Evolutionary conservation across 768 basidiomycete genomes (phyloP), one percentile per base, ranked within the genome.

Genomic region (Postia placenta): DNA sequence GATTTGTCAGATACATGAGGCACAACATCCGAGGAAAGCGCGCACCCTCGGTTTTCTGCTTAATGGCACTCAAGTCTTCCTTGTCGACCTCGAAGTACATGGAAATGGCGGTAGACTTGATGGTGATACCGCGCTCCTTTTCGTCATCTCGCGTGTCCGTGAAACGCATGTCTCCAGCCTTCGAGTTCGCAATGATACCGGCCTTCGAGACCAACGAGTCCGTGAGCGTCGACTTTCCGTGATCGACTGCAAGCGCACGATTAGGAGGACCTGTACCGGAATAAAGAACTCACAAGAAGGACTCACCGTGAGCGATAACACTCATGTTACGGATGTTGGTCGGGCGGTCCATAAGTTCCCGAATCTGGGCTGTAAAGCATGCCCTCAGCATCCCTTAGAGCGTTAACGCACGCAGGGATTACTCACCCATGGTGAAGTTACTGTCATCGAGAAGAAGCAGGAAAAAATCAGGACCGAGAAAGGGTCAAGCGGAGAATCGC

Each of bases 61-160:
- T 86, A 70, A 99, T 87, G 48, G 83, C 74, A 9, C 68, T 56
- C 25, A 96, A 64, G 51, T 97, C 92, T 11, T 95, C 94, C 78
- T 95, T 91, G 66, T 78, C 69, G 63, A 99, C 80, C 74, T 92
- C 84, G 68, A 99, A 99, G 74, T 97, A 98, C 95, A 98, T 98
- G 51, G 95, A 96, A 68, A 99, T 96, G 62, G 94, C 96, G 26
- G 95, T 98, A 39, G 94, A 98, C 75, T 99, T 99, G 74, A 99
- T 98, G 46, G 96, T 98, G 64, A 99, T 98, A 76, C 96, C 96
- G 71, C 95, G 93, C 69, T 98, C 95, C 67, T 95, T 97, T 78
- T 99, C 96, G 66, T 99, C 96, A 9, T 87, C 82, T 75, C 95
- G 80, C 51, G 96, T 98, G 70, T 97, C 93, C 48, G 92, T 98